Evolutionary conservation across 164 flowering plant species (phyloP).

Genomic region (Vitis riparia): DNA sequence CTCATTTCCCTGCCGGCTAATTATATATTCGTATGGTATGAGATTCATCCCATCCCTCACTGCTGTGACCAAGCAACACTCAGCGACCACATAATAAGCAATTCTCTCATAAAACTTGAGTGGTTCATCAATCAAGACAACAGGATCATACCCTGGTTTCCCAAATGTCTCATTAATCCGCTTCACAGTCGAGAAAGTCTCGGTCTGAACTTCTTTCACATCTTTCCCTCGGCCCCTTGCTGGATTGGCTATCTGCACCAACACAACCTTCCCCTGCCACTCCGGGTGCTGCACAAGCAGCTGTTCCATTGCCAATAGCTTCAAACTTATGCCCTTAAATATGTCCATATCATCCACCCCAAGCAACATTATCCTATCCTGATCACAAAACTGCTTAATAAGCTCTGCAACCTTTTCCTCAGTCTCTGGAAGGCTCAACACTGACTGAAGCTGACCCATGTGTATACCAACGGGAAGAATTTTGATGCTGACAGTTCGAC

Average conservation of each 20-base stretch:
- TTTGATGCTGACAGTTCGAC: conserved; percentile 70
- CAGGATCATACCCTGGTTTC: conserved; percentile 52
- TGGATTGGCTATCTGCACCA: conserved; percentile 77
- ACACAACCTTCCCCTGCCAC: conserved; percentile 66
- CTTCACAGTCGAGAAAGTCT: conserved; percentile 49
- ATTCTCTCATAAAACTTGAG: conserved; percentile 56
- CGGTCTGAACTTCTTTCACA: conserved; percentile 66
- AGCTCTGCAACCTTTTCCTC: conserved; percentile 58
- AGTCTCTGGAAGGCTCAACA: conserved; percentile 58
- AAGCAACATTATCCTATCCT: conserved; percentile 54
- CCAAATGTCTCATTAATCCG: conserved; percentile 60
- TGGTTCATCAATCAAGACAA: conserved; percentile 51
- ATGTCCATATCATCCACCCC: conserved; percentile 87
- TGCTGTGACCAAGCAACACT: conserved; percentile 72
- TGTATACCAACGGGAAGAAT: conserved; percentile 80
- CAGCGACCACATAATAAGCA: conserved; percentile 72
- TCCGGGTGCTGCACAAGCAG: conserved; percentile 64
- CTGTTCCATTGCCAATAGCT: conserved; percentile 78
- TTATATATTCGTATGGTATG: conserved; percentile 70
- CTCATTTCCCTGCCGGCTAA: conserved; percentile 64
- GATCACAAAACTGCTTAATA: conserved; percentile 39
- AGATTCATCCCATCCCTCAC: conserved; percentile 87
- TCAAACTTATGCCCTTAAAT: conserved; percentile 73
- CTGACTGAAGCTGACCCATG: conserved; percentile 64
- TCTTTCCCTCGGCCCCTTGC: conserved; percentile 75